Conservation (phyloP, 73 alveolate species). For the Blepharisma stoltei region DNA sequence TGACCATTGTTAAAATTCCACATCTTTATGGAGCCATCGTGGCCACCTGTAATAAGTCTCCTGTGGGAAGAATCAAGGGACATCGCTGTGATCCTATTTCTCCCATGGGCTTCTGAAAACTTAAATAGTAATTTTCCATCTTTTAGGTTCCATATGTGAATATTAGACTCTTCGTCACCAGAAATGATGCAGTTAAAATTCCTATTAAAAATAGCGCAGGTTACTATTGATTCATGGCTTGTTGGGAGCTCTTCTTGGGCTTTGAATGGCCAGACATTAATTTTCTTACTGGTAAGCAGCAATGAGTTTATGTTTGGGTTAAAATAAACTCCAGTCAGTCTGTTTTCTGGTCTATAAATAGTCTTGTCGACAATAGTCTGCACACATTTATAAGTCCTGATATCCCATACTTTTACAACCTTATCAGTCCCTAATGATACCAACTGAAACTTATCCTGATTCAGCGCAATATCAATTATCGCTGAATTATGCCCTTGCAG, state of each 20-base stretch:
- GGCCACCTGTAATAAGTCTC: constrained; percentile 58
- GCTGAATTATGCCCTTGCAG: constrained; percentile 62
- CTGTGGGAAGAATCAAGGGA: constrained; percentile 62
- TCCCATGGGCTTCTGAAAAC: constrained; percentile 64
- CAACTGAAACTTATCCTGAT: constrained; percentile 63
- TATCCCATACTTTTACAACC: constrained; percentile 76
- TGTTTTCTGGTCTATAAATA: constrained; percentile 73
- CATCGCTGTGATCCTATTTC: constrained; percentile 56
- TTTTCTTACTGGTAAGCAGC: constrained; percentile 57
- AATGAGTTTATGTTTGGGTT: constrained; percentile 51
- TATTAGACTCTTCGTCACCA: constrained; percentile 64
- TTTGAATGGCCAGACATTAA: constrained; percentile 62
- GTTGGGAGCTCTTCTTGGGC: constrained; percentile 70
- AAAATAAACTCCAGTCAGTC: constrained; percentile 56
- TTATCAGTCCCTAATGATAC: constrained; percentile 69
- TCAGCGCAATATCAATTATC: constrained; percentile 57
- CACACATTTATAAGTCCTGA: constrained; percentile 66
- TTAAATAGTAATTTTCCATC: constrained; percentile 60
- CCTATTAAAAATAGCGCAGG: constrained; percentile 53
- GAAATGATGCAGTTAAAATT: constrained; percentile 66
- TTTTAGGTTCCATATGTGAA: constrained; percentile 67
- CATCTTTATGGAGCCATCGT: constrained; percentile 62
- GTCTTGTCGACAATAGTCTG: constrained; percentile 66
- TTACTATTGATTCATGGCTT: constrained; percentile 63
- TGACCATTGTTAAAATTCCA: constrained; percentile 73